These are phyloP conservation scores for Penicillium corylophilum DNA, from an alignment of 2,329 filamentous ascomycete genomes.

Conservation along the genomic window DNA sequence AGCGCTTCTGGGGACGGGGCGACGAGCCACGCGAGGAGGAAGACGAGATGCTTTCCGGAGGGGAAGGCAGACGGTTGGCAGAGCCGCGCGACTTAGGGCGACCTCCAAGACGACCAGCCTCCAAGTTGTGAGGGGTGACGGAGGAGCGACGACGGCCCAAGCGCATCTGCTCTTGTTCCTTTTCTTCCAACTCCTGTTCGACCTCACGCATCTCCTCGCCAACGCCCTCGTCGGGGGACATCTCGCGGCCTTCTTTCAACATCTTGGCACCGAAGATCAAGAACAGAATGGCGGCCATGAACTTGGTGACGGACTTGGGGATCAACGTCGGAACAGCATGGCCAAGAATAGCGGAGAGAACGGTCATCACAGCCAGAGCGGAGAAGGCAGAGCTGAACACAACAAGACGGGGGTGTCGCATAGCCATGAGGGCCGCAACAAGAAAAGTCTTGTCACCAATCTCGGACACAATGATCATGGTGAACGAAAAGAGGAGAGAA, in stretches of 20 bases:
- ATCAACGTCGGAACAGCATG: slow-evolving; percentile 89
- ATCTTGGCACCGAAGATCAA: slow-evolving; percentile 84
- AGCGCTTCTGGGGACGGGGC: slow-evolving; percentile 47
- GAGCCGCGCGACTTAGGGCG: slow-evolving; percentile 65
- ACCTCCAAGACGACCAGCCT: slow-evolving; percentile 68
- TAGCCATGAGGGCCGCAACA: slow-evolving; percentile 95
- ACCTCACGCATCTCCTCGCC: slow-evolving; percentile 98
- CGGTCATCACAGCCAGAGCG: slow-evolving; percentile 89
- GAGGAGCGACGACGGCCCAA: slow-evolving; percentile 65
- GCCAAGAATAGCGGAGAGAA: slow-evolving; percentile 87
- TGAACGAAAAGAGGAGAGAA: slow-evolving; percentile 86
- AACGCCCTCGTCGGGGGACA: slow-evolving; percentile 87
- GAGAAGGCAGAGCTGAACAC: slow-evolving; percentile 95
- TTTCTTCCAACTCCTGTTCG: slow-evolving; percentile 88
- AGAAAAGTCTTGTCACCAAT: slow-evolving; percentile 98
- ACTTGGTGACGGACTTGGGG: slow-evolving; percentile 85
- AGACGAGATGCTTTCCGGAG: slow-evolving; percentile 76
- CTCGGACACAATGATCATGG: slow-evolving; percentile 97
- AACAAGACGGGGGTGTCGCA: slow-evolving; percentile 91
- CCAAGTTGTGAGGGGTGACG: slow-evolving; percentile 72
- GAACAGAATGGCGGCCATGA: slow-evolving; percentile 81
- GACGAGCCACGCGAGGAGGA: slow-evolving; percentile 65
- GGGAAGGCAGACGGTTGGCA: slow-evolving; percentile 74
- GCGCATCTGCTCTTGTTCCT: slow-evolving; percentile 74
- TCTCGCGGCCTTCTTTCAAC: slow-evolving; percentile 80